Base-by-base conservation (phyloP, 805 yeast genomes). In the Candida quercuum region DNA sequence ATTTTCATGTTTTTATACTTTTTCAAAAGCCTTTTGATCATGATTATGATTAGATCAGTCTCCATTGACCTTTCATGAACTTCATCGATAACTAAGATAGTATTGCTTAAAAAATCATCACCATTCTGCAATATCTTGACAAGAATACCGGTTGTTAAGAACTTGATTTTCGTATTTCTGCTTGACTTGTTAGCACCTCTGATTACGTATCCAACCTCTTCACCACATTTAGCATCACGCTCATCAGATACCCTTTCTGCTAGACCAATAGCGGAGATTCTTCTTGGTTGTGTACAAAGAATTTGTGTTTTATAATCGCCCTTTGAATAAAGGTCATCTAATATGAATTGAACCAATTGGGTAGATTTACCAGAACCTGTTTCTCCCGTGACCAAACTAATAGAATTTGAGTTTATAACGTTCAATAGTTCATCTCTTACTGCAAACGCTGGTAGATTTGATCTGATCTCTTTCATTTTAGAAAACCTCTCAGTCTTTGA, bases 311-410 rank as follows among this genome's bases (percentile, higher is more conserved):
- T 57, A 43, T 74, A 74, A 10, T 58, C 56, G 0, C 72, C 72
- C 11, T 60, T 54, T 0, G 61, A 32, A 34, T 74, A 68, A 41
- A 86, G 51, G 28, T 78, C 68, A 56, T 91, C 98, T 14, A 91
- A 61, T 16, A 91, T 66, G 48, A 88, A 91, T 57, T 91, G 99
- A 6, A 87, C 96, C 5, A 86, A 77, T 56, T 91, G 99, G 0
- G 99, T 91, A 1, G 96, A 86, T 54, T 91, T 91, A 48, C 98
- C 98, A 1, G 97, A 89, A 49, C 98, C 98, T 0, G 98, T 91
- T 57, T 93, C 99, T 57, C 98, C 99, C 2, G 98, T 91, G 26
- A 91, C 73, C 24, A 91, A 62, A 8, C 85, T 78, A 5, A 87
- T 83, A 44, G 76, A 76, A 52, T 84, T 74, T 0, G 65, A 42